These are phyloP conservation scores for Anthostomella pinea DNA, from an alignment of 2,329 filamentous ascomycete genomes.

Conservation along the genomic window DNA sequence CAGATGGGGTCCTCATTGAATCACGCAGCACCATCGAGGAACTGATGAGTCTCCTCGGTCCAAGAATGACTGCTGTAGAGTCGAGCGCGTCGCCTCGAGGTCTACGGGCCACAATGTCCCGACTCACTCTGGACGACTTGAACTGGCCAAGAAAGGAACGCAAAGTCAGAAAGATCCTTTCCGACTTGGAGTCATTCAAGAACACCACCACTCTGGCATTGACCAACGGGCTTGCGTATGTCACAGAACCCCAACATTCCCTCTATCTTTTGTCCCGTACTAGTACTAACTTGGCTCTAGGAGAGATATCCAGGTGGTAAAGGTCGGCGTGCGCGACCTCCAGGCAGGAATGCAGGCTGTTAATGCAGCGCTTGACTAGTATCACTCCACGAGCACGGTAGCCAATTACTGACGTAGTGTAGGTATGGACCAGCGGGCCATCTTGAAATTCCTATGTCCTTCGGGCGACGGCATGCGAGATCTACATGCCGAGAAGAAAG, in stretches of 20 bases:
- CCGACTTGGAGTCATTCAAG: conserved; percentile 4
- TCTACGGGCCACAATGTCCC: too few species aligned
- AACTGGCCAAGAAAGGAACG: not conserved
- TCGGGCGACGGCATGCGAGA: not conserved
- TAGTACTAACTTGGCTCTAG: not conserved
- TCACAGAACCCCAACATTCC: not conserved
- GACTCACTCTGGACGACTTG: not conserved
- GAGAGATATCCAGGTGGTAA: not conserved
- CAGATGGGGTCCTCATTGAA: not conserved
- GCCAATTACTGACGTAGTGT: too few species aligned
- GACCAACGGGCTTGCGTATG: conserved; percentile 1
- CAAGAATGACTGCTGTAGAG: too few species aligned
- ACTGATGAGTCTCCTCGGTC: not conserved
- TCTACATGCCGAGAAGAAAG: conserved; percentile 6
- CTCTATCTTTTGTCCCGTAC: too few species aligned
- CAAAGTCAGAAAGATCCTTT: not conserved
- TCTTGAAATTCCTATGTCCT: conserved; percentile 2
- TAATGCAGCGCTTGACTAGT: not conserved
- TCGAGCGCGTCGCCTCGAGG: too few species aligned
- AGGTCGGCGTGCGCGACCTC: not conserved
- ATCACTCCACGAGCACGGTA: not conserved
- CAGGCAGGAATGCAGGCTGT: not conserved
- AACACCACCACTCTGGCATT: conserved; percentile 2
- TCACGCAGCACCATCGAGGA: not conserved
- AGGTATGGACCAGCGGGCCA: not conserved